A percentile compares a stretch with the other conserved stretches of the same genome.
phyloP scores from a whole-genome alignment of 1,139 yeast species.

The Lodderomyces beijingensis region DNA sequence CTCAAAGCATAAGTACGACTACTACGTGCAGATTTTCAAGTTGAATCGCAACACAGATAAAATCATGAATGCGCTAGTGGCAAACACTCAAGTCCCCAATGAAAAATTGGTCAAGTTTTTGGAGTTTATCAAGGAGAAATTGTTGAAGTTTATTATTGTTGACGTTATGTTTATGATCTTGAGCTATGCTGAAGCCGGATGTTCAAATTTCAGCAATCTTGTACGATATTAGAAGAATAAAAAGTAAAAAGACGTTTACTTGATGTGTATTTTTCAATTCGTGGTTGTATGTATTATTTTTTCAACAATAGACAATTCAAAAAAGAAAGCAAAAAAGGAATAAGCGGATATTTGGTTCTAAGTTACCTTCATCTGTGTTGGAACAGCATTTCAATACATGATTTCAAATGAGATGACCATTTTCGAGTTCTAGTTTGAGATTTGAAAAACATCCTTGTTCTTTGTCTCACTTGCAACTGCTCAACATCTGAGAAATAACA shows the following conservation, averaged over 20 bases:
- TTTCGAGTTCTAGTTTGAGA: no score
- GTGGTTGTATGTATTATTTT: no score
- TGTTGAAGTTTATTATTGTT: constrained; percentile 36
- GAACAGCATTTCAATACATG: no score
- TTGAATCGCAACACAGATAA: constrained; percentile 15
- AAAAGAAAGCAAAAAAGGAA: no score
- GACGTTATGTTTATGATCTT: constrained; percentile 38
- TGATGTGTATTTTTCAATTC: no score
- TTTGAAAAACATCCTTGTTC: no score
- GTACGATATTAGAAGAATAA: no score
- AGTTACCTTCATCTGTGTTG: no score
- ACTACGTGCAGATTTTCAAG: constrained; percentile 28
- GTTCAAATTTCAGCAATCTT: constrained; percentile 15
- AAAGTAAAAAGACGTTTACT: no score
- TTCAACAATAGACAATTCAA: no score
- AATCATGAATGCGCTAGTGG: constrained; percentile 12
- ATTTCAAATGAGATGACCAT: no score
- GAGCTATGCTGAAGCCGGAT: constrained; percentile 28
- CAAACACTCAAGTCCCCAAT: constrained; percentile 8
- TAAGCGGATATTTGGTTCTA: no score
- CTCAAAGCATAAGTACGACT: constrained; percentile 33
- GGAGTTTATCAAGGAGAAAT: constrained; percentile 35
- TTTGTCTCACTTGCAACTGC: constrained; percentile 55
- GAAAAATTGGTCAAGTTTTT: constrained; percentile 25
- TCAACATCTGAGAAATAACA: constrained; percentile 88